Evolutionary conservation across 768 basidiomycete genomes (phyloP).

Genomic region (Russula griseocarnosa): DNA sequence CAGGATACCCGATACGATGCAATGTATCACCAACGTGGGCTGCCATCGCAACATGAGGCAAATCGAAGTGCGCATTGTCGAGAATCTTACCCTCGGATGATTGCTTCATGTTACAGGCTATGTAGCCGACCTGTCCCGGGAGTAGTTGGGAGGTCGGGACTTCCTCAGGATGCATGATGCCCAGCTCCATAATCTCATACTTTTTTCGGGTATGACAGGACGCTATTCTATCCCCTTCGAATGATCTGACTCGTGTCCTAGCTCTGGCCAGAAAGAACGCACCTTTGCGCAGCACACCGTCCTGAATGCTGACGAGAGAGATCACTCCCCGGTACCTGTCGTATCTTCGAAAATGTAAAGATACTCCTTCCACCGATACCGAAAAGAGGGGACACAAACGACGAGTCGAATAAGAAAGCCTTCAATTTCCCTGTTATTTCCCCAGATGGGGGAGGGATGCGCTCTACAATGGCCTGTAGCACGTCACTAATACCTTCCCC

Average conservation of each 20-base stretch:
- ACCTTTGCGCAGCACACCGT: constrained; percentile 83
- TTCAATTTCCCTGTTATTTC: constrained; percentile 54
- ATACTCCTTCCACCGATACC: constrained; percentile 10
- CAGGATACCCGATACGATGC: constrained; percentile 64
- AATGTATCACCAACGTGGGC: constrained; percentile 95
- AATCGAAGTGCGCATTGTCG: not conserved
- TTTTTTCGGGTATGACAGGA: constrained; percentile 82
- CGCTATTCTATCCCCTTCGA: constrained; percentile 79
- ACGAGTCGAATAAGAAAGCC: constrained; percentile 90
- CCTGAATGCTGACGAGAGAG: constrained; percentile 77
- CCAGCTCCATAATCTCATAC: constrained; percentile 86
- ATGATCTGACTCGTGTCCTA: not conserved
- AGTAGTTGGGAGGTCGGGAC: constrained; percentile 61
- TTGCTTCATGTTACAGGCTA: constrained; percentile 98
- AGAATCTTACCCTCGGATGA: constrained; percentile 71
- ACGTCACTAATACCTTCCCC: constrained; percentile 78
- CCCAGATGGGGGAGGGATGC: constrained; percentile 77
- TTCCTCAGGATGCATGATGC: constrained; percentile 88
- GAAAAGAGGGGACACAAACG: constrained; percentile 46
- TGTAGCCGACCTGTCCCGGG: constrained; percentile 82
- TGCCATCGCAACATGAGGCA: constrained; percentile 34
- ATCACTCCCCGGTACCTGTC: constrained; percentile 96
- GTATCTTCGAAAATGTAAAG: constrained; percentile 51
- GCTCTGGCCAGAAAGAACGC: constrained; percentile 12
- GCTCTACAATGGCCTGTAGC: constrained; percentile 72